phyloP scores from a whole-genome alignment of 306 rosid genomes.

The Prunus salicina region DNA sequence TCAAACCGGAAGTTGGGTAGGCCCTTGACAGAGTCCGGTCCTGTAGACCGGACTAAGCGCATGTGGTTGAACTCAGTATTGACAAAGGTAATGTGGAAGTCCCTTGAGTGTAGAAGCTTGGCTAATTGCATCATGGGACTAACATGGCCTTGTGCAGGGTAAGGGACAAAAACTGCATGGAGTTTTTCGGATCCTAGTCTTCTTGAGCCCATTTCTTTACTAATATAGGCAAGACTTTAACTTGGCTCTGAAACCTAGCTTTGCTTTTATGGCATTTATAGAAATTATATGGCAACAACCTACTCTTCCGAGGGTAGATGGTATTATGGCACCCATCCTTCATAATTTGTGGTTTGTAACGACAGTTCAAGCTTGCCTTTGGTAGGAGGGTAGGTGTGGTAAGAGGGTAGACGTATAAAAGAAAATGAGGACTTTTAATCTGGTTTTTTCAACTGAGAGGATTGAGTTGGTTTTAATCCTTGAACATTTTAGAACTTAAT shows the following conservation, averaged over 20 bases:
- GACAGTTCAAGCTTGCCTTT: too few species aligned
- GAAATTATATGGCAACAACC: not conserved
- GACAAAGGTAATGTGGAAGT: slow-evolving; percentile 20
- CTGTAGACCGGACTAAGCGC: slow-evolving; percentile 3
- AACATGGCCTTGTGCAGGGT: slow-evolving; percentile 30
- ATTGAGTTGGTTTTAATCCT: too few species aligned
- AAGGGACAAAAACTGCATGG: slow-evolving; percentile 19
- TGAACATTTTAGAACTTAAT: too few species aligned
- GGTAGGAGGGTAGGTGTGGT: too few species aligned
- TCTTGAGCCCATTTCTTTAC: not conserved
- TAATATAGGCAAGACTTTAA: not conserved
- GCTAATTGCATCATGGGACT: slow-evolving; percentile 27
- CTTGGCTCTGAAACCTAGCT: not conserved
- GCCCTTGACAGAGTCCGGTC: not conserved
- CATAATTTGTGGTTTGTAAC: too few species aligned
- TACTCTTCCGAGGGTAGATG: too few species aligned
- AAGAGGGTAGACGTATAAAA: too few species aligned
- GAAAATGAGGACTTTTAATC: too few species aligned
- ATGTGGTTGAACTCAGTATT: slow-evolving; percentile 24
- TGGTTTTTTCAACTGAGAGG: too few species aligned
- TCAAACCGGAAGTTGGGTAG: slow-evolving; percentile 22
- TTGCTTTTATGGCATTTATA: not conserved
- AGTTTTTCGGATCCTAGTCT: not conserved
- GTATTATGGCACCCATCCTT: too few species aligned
- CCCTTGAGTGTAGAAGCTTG: slow-evolving; percentile 17